Conservation (phyloP, 441 rosid genomes). For the Hura crepitans region DNA sequence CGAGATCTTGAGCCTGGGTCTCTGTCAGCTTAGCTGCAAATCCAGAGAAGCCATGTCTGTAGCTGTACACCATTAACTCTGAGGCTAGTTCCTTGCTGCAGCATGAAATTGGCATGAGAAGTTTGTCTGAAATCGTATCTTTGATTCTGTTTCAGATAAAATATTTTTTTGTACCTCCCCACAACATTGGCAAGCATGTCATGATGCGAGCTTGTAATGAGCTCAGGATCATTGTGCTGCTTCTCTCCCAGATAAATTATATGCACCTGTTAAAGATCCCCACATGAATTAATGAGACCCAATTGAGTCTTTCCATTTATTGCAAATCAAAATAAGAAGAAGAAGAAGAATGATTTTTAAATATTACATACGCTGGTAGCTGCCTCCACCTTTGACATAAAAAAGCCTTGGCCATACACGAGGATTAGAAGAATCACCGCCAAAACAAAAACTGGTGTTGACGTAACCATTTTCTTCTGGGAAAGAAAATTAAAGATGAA, state of each 20-base stretch:
- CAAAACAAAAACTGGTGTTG: conserved; percentile 5
- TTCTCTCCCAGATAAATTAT: conserved; percentile 44
- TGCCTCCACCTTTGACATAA: conserved; percentile 22
- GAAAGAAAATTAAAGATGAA: neutral
- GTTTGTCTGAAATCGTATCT: neutral
- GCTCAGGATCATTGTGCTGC: conserved; percentile 29
- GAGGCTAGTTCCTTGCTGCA: conserved; percentile 55
- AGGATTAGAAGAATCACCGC: conserved; percentile 19
- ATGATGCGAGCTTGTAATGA: conserved; percentile 35
- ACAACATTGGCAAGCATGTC: conserved; percentile 41
- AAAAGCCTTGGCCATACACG: conserved; percentile 16
- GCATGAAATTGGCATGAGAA: conserved; percentile 12
- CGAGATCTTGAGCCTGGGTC: conserved; percentile 48
- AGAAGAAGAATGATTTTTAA: neutral
- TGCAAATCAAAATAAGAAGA: neutral
- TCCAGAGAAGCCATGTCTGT: conserved; percentile 68
- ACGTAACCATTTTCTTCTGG: conserved; percentile 12
- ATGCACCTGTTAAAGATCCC: conserved; percentile 35
- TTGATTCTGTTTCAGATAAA: neutral
- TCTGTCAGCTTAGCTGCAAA: conserved; percentile 62
- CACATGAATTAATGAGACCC: conserved; percentile 5
- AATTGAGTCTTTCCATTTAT: neutral
- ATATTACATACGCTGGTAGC: conserved; percentile 23
- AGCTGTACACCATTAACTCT: conserved; percentile 56
- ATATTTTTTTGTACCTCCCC: conserved; percentile 32